Base-by-base conservation (phyloP, 495 filamentous ascomycete species). In the Daldinia decipiens region DNA sequence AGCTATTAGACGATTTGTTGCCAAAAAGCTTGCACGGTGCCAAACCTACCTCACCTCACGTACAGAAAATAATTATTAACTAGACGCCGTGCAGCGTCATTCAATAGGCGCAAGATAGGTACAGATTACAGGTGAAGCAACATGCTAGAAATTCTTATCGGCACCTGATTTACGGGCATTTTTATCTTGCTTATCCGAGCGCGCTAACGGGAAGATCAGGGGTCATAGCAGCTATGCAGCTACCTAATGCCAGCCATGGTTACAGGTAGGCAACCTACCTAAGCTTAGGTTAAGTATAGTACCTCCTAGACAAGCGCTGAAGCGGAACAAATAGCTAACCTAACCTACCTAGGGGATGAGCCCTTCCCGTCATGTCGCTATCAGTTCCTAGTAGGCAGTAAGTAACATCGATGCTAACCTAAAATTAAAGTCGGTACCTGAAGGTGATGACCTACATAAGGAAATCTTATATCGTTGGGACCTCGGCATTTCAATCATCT, bases 131-230 rank as follows among this genome's bases (percentile, higher is more conserved):
- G 60, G 40, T 66, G 51, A 58, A 73, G 40, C 52, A 61, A 65
- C 32, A 39, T 39, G 61, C 65, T 60, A 32, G 61, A 75, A 70
- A 60, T 39, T 31, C 76, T 78, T 78, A 78, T 78, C 76, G 60
- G 39, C 53, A 64, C 58, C 72, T 67, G 73, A 70, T 59, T 66
- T 62, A 65, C 56, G n/a, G n/a, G n/a, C n/a, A 21, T 19, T 29
- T 65, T 76, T 72, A 74, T 71, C 62, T 34, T 38, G 11, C 73
- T 71, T 77, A 74, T 71, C 64, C 19, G n/a, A 11, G 2, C 31
- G 50, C 74, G 68, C 72, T 72, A 74, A 43, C 61, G 54, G 55
- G 45, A 69, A 57, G 59, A 60, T 70, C 72, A 71, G 72, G 67
- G 71, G 71, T 66, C 17, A n/a, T 52, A 36, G n/a, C 53, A 47